Conservation (phyloP, 306 rosid species). For the Hylodesmum podocarpum region DNA sequence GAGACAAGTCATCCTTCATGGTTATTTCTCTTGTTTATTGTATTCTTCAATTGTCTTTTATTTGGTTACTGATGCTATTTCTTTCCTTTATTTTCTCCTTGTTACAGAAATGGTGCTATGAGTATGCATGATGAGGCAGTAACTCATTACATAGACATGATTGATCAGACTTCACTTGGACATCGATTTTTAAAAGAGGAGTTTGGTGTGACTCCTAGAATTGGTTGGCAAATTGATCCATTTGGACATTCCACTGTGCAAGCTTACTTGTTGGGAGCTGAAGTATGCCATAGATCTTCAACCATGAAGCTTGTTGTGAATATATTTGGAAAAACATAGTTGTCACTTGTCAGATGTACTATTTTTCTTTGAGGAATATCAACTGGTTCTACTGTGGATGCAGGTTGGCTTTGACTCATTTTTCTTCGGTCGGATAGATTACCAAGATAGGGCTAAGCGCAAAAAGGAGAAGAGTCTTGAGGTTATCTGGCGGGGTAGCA, state of each 20-base stretch:
- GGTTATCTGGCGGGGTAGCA: conserved; percentile 78
- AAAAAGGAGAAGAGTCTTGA: conserved; percentile 79
- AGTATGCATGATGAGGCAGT: conserved; percentile 96
- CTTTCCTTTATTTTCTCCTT: conserved; percentile 18
- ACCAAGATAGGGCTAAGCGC: conserved; percentile 79
- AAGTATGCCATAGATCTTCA: conserved; percentile 44
- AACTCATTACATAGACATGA: conserved; percentile 80
- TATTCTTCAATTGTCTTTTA: not conserved
- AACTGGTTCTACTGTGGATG: conserved; percentile 27
- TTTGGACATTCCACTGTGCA: conserved; percentile 90
- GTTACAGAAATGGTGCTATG: conserved; percentile 80
- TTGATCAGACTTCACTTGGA: conserved; percentile 87
- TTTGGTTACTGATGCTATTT: conserved; percentile 23
- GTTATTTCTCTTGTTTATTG: not conserved
- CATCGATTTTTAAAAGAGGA: conserved; percentile 64
- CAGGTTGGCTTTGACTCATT: conserved; percentile 80
- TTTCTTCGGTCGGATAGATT: conserved; percentile 83
- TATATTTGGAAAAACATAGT: conserved; percentile 23
- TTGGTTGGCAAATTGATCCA: conserved; percentile 94
- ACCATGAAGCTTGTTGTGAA: conserved; percentile 20
- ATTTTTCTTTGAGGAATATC: not conserved
- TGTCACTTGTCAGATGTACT: not conserved
- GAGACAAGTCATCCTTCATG: not conserved
- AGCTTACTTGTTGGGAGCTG: conserved; percentile 78
- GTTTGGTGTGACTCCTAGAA: conserved; percentile 68